Base-by-base conservation (phyloP, 345 rosid genomes). In the Citrus reticulata region DNA sequence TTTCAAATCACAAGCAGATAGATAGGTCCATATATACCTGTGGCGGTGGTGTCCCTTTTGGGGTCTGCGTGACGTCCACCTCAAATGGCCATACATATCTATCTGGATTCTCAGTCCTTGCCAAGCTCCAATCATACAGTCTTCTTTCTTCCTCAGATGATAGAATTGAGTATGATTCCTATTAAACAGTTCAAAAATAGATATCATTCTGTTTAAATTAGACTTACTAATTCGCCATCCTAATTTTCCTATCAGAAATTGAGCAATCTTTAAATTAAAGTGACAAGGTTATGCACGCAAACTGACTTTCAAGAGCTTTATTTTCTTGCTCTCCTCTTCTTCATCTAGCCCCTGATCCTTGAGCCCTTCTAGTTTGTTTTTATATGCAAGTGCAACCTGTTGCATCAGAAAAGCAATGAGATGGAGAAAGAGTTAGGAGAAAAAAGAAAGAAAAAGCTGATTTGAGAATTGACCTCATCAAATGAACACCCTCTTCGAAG, bases 71-170 rank as follows among this genome's bases (percentile, higher is more conserved):
- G 67, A 70, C 84, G 72, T 95, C 98, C 54, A 76, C 88, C 83
- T 95, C 92, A 63, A 82, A 93, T 4, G 98, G 98, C 98, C 98
- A 95, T 4, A 84, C 74, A 75, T 92, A 93, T 49, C 76, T 79
- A 2, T 90, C 98, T 51, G 97, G 83, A 5, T 80, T 81, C 40
- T 73, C 90, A 63, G 77, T 90, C 69, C 98, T 90, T 1, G 88
- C 90, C 88, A 95, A 81, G 84, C 98, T 95, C 98, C 98, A 95
- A 72, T 93, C 98, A 59, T 95, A 95, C 89, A 95, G 37, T 81
- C 98, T 89, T 76, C 94, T 91, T 82, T 95, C 98, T 71, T 93
- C 88, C 68, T 37, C 80, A 1, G 94, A 57, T 6, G 97, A 93
- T 78, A 95, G 81, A 14, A 93, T 87, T 24, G 87, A 73, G 79